These are phyloP conservation scores for Chalara sp. DNA, from an alignment of 2,329 filamentous ascomycete species.

Conservation along the genomic window DNA sequence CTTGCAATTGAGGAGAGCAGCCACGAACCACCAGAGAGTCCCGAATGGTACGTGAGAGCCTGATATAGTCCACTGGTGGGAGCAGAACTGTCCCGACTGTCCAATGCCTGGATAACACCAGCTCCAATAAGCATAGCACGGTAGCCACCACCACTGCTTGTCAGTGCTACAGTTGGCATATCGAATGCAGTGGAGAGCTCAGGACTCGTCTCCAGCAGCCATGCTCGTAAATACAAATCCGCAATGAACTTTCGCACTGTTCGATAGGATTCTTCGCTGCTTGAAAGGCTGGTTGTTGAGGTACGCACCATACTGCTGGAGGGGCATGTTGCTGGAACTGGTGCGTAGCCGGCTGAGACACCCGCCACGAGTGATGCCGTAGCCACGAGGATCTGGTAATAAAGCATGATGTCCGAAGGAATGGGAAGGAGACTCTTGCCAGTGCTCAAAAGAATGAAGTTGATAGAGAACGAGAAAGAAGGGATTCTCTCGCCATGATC, in stretches of 20 bases:
- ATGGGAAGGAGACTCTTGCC: too few species aligned
- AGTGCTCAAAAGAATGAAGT: too few species aligned
- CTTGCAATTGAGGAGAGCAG: conserved; percentile 9
- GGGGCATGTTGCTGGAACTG: conserved; percentile 4
- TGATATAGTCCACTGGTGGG: conserved; percentile 12
- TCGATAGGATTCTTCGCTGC: conserved; percentile 3
- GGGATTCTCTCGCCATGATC: too few species aligned
- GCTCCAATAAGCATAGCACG: conserved; percentile 22
- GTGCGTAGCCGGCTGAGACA: conserved; percentile 3
- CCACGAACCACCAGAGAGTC: conserved; percentile 11
- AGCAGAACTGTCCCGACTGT: conserved; percentile 14
- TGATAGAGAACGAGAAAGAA: too few species aligned
- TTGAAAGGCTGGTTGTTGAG: conserved; percentile 4
- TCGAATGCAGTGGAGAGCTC: neutral
- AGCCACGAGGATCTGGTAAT: neutral
- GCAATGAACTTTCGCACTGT: conserved; percentile 6
- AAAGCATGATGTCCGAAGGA: neutral
- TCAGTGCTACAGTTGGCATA: conserved; percentile 18
- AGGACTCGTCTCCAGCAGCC: conserved; percentile 4
- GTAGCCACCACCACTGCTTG: conserved; percentile 23
- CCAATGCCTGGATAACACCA: conserved; percentile 20
- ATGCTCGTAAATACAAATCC: conserved; percentile 3
- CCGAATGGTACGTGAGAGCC: conserved; percentile 11
- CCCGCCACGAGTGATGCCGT: neutral
- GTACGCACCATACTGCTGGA: conserved; percentile 1